Evolutionary conservation across 2,329 filamentous ascomycete genomes (phyloP).

Genomic region (Hymenoscyphus fructigenus): DNA sequence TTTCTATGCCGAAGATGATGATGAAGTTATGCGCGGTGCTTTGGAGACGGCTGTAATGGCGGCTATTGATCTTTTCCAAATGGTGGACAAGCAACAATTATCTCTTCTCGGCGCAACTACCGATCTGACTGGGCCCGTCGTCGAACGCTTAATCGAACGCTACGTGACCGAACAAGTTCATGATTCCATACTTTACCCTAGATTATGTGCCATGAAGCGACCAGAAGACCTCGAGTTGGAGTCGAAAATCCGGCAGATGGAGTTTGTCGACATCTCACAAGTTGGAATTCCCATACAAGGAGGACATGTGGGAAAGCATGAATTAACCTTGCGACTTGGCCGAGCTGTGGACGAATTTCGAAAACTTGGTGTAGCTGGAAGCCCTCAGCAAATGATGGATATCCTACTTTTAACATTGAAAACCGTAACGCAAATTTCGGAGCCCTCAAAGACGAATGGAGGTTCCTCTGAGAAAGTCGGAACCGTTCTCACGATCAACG

Average conservation of each 20-base stretch:
- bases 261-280: slow-evolving; percentile 90
- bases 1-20: slow-evolving; percentile 82
- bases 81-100: slow-evolving; percentile 92
- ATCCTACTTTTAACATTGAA: slow-evolving; percentile 58
- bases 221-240: slow-evolving; percentile 86
- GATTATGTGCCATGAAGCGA: slow-evolving; percentile 73
- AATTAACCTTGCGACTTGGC: slow-evolving; percentile 73
- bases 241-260: slow-evolving; percentile 87
- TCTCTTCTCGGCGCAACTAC: slow-evolving; percentile 90
- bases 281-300: slow-evolving; percentile 85
- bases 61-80: slow-evolving; percentile 93
- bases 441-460: slow-evolving; percentile 43
- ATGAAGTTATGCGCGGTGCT: slow-evolving; percentile 83
- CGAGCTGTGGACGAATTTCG: slow-evolving; percentile 86
- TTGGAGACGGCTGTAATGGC: slow-evolving; percentile 89
- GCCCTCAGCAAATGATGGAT: slow-evolving; percentile 41
- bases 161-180: slow-evolving; percentile 94
- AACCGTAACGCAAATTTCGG: slow-evolving; percentile 68
- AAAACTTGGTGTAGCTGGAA: slow-evolving; percentile 71
- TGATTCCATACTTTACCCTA: slow-evolving; percentile 77
- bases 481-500: slow-evolving; percentile 63
- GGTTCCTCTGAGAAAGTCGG: slow-evolving; percentile 41
- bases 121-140: slow-evolving; percentile 84
- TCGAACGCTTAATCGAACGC: slow-evolving; percentile 91
- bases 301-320: slow-evolving; percentile 74